phyloP scores from a whole-genome alignment of 768 basidiomycete genomes.

The Hortiboletus campestris region DNA sequence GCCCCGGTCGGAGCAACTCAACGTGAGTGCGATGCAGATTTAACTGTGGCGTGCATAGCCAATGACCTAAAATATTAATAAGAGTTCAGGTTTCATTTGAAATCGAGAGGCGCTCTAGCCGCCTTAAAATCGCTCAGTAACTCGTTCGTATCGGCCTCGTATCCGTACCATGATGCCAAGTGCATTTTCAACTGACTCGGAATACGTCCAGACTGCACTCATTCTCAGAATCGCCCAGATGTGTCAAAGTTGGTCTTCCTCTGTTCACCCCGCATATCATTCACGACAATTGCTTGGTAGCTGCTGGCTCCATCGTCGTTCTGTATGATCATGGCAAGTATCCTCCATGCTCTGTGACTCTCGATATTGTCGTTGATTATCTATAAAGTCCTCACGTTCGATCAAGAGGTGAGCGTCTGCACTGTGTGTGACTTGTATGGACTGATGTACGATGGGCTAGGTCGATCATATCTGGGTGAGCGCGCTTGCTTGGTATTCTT shows the following conservation, averaged over 20 bases:
- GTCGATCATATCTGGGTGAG: conserved; percentile 23
- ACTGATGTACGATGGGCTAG: not conserved
- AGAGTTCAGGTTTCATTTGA: too few relatives aligned
- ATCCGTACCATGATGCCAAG: not conserved
- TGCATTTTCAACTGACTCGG: not conserved
- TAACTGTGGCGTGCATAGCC: too few relatives aligned
- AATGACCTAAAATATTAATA: too few relatives aligned
- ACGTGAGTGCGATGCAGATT: too few relatives aligned
- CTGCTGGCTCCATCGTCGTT: conserved; percentile 1
- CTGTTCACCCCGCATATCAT: too few relatives aligned
- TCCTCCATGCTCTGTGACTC: not conserved
- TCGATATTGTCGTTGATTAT: not conserved
- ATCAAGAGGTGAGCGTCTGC: conserved; percentile 12
- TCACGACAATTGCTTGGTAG: conserved; percentile 6
- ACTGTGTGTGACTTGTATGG: not conserved
- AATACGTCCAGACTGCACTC: not conserved
- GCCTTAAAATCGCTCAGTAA: too few relatives aligned
- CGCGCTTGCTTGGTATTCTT: not conserved
- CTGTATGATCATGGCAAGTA: conserved; percentile 23
- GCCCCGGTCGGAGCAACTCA: too few relatives aligned
- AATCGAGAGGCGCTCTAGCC: too few relatives aligned
- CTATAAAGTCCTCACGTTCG: conserved; percentile 12
- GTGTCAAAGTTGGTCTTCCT: conserved; percentile 12
- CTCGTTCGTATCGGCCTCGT: not conserved
- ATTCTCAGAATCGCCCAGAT: conserved; percentile 2